Conservation (phyloP, 2,329 filamentous ascomycete species). For the Colletotrichum sp. region DNA sequence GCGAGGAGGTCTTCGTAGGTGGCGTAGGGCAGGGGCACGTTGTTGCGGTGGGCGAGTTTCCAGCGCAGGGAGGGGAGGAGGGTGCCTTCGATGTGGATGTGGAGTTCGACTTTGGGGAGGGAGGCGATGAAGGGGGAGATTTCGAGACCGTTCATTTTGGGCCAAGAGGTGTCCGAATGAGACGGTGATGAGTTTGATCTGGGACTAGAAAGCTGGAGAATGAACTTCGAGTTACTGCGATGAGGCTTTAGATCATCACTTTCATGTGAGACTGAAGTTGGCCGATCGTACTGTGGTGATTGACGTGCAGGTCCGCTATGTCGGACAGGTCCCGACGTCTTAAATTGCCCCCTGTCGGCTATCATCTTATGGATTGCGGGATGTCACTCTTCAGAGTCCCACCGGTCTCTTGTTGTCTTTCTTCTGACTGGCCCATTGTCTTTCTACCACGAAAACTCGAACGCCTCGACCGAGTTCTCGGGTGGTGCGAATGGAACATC, state of each 20-base stretch:
- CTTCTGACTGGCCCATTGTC: not conserved
- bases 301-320: not conserved
- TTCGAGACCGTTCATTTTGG: conserved; percentile 32
- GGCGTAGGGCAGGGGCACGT: conserved; percentile 70
- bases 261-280: not conserved
- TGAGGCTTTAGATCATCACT: not conserved
- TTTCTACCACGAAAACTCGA: not conserved
- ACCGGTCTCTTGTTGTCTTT: not conserved
- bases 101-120: conserved; percentile 82
- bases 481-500: not conserved
- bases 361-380: not conserved
- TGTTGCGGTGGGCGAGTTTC: conserved; percentile 64
- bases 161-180: not conserved
- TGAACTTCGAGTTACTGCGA: not conserved
- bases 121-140: conserved; percentile 58
- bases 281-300: not conserved
- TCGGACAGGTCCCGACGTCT: not conserved
- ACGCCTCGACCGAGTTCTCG: not conserved
- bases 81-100: conserved; percentile 80
- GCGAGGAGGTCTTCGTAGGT: conserved; percentile 63
- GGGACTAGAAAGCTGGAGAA: not conserved
- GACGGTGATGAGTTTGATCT: not conserved
- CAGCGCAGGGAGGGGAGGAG: conserved; percentile 75
- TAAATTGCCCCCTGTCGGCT: not conserved
- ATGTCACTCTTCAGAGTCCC: not conserved